phyloP scores from a whole-genome alignment of 1,139 yeast species.

The Lodderomyces beijingensis region DNA sequence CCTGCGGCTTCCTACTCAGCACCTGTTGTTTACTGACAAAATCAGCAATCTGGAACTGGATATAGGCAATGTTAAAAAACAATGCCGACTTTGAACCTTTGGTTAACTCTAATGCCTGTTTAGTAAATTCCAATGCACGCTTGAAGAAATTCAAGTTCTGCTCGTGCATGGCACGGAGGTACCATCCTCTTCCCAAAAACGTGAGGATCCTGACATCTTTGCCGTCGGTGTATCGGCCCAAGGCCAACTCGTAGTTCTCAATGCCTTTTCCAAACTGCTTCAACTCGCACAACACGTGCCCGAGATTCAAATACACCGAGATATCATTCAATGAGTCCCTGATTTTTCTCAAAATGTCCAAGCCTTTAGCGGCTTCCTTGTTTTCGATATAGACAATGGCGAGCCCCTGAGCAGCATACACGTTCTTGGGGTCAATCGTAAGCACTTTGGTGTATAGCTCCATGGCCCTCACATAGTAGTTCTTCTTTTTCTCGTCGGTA shows the following conservation, averaged over 20 bases:
- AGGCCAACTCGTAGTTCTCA: slow-evolving; percentile 82
- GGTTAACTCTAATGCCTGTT: slow-evolving; percentile 47
- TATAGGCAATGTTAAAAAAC: slow-evolving; percentile 76
- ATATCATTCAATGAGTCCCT: slow-evolving; percentile 86
- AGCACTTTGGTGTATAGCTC: slow-evolving; percentile 87
- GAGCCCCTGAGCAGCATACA: slow-evolving; percentile 96
- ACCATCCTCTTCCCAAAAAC: slow-evolving; percentile 88
- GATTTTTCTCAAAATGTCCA: slow-evolving; percentile 82
- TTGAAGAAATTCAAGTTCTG: slow-evolving; percentile 56
- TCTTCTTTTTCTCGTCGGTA: slow-evolving; percentile 56
- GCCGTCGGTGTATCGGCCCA: slow-evolving; percentile 60
- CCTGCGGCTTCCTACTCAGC: slow-evolving; percentile 57
- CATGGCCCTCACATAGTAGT: slow-evolving; percentile 80
- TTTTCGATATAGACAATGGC: slow-evolving; percentile 92
- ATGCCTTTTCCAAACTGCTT: slow-evolving; percentile 82
- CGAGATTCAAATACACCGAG: slow-evolving; percentile 79
- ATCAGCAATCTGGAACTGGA: slow-evolving; percentile 86
- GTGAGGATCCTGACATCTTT: slow-evolving; percentile 63
- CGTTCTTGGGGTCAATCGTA: slow-evolving; percentile 77
- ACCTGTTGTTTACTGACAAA: slow-evolving; percentile 61
- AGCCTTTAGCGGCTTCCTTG: slow-evolving; percentile 69
- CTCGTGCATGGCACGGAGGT: slow-evolving; percentile 70
- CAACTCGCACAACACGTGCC: slow-evolving; percentile 80
- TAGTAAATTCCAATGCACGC: slow-evolving; percentile 60
- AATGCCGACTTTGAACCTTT: slow-evolving; percentile 37